Percentiles rank a stretch among this genome's conserved stretches.
These are phyloP conservation scores for Sclerospora graminicola DNA, from an alignment of 352 stramenopile species.

Conservation along the genomic window DNA sequence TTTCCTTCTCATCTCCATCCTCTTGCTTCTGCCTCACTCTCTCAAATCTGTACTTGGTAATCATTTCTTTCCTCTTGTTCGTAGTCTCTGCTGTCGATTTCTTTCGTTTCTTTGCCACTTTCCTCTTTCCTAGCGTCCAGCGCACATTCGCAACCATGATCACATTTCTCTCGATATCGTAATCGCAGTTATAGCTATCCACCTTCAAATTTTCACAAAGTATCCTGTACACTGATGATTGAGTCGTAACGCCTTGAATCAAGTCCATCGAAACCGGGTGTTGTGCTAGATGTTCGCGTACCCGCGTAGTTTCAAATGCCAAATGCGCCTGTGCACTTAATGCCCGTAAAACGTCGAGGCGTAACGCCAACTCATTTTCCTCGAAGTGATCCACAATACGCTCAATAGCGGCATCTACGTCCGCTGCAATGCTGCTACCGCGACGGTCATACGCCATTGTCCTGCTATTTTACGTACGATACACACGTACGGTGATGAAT, in stretches of 20 bases:
- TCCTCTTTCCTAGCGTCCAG: constrained; percentile 36
- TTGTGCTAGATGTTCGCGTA: constrained; percentile 44
- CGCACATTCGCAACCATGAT: constrained; percentile 45
- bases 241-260: constrained; percentile 35
- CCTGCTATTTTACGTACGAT: constrained; percentile 9
- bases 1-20: constrained; percentile 19
- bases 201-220: constrained; percentile 31
- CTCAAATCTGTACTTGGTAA: constrained; percentile 42
- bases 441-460: constrained; percentile 33
- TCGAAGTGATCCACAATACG: constrained; percentile 65
- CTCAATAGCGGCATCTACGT: constrained; percentile 61
- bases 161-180: constrained; percentile 50
- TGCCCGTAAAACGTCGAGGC: constrained; percentile 52
- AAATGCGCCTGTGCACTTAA: constrained; percentile 48
- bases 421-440: constrained; percentile 45
- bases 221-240: constrained; percentile 35
- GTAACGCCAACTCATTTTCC: constrained; percentile 49
- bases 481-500: no score
- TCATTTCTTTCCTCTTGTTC: constrained; percentile 15
- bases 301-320: constrained; percentile 54
- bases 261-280: constrained; percentile 58
- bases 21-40: constrained; percentile 15
- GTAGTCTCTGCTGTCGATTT: constrained; percentile 3
- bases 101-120: constrained; percentile 36
- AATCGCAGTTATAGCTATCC: constrained; percentile 51